These are phyloP conservation scores for Ustilago bromivora DNA, from an alignment of 1,284 basidiomycete genomes.

Conservation along the genomic window DNA sequence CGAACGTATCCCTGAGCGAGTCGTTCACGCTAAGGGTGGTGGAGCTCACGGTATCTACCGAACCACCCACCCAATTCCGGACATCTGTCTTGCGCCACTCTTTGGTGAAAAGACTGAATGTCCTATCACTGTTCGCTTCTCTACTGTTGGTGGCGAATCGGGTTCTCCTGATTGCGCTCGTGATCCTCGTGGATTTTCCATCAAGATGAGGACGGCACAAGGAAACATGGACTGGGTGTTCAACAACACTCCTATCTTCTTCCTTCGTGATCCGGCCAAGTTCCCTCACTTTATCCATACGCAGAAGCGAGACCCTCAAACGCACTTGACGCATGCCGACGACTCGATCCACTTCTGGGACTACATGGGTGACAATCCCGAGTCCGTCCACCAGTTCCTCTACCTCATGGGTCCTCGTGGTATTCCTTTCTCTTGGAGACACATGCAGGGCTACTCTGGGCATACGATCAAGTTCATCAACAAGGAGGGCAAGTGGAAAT, in stretches of 20 bases:
- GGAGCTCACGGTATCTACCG: slow-evolving; percentile 60
- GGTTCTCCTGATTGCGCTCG: slow-evolving; percentile 54
- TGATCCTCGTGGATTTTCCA: slow-evolving; percentile 56
- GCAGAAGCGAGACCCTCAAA: slow-evolving; percentile 56
- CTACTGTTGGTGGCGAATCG: slow-evolving; percentile 57
- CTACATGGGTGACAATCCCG: slow-evolving; percentile 50
- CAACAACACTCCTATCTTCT: slow-evolving; percentile 64
- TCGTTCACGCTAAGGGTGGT: slow-evolving; percentile 63
- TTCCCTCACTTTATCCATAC: slow-evolving; percentile 63
- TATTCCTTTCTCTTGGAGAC: slow-evolving; percentile 41
- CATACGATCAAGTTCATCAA: slow-evolving; percentile 63
- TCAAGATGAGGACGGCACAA: slow-evolving; percentile 56
- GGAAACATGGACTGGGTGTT: slow-evolving; percentile 51
- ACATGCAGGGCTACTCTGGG: slow-evolving; percentile 58
- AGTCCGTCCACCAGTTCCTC: slow-evolving; percentile 55
- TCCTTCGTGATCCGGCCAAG: slow-evolving; percentile 55
- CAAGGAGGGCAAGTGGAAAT: slow-evolving; percentile 54
- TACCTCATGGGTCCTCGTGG: slow-evolving; percentile 55
- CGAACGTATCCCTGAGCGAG: slow-evolving; percentile 67
- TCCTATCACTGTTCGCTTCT: slow-evolving; percentile 54
- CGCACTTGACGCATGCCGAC: slow-evolving; percentile 44
- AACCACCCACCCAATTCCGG: slow-evolving; percentile 55
- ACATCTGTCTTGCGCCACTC: slow-evolving; percentile 43
- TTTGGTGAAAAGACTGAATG: slow-evolving; percentile 45
- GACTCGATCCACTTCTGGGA: slow-evolving; percentile 54